These are phyloP conservation scores for Zostera marina DNA, from an alignment of 116 monocot genomes.

Conservation along the genomic window DNA sequence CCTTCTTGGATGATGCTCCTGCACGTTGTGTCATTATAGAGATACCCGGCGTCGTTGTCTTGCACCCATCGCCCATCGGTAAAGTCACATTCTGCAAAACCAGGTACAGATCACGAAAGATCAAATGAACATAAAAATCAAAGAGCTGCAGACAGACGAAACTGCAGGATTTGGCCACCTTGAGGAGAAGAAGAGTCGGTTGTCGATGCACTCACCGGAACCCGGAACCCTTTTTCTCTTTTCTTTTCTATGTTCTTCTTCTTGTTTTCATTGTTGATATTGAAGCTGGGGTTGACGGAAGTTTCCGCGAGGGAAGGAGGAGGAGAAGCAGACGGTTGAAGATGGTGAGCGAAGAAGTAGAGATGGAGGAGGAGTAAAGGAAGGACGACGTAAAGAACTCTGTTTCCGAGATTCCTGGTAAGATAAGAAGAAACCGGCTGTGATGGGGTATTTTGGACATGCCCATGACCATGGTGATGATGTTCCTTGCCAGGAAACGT, in stretches of 20 bases:
- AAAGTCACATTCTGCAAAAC: constrained; percentile 33
- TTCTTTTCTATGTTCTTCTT: background rate
- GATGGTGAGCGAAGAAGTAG: constrained; percentile 5
- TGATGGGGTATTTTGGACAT: background rate
- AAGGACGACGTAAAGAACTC: constrained; percentile 6
- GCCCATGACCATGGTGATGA: background rate
- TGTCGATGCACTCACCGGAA: background rate
- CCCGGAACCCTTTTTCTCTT: background rate
- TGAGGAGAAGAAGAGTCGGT: too few relatives aligned
- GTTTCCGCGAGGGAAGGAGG: background rate
- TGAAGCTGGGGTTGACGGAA: background rate
- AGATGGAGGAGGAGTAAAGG: constrained; percentile 8
- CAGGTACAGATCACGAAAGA: background rate
- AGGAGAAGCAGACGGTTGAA: background rate
- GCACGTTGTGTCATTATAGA: constrained; percentile 62
- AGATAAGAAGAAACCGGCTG: background rate
- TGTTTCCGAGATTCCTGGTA: constrained; percentile 5
- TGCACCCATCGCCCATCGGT: constrained; percentile 46
- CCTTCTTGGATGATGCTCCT: constrained; percentile 53
- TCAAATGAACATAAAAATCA: too few relatives aligned
- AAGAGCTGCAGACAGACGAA: too few relatives aligned
- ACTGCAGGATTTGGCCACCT: too few relatives aligned
- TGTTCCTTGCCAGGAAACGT: constrained; percentile 2
- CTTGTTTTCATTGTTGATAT: background rate
- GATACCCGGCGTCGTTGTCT: constrained; percentile 13